Evolutionary conservation across 305 asterid genomes (phyloP), one percentile per base, ranked within the genome.

Genomic region (Plantago lanceolata): DNA sequence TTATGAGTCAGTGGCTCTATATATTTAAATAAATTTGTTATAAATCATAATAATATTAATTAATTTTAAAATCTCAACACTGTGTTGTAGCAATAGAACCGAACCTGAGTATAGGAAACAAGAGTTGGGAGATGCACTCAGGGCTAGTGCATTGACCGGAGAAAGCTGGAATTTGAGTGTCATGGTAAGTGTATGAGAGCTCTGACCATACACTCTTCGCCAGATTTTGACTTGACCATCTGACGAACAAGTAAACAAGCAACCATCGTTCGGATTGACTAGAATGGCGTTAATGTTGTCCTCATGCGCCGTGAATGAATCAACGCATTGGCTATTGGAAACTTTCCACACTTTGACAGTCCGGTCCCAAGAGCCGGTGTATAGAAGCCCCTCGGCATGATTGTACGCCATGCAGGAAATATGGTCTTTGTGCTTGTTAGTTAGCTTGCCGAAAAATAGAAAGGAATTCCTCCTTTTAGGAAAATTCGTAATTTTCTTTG

Each of bases 371-470:
- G 97, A 90, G 0, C 85, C 97, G 0, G 96, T 85, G 75, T 90
- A 90, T 12, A 90, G 24, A 8, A 90, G 75, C 69, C 97, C 97
- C 48, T 85, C 96, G 8, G 83, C 82, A 28, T 85, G 96, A 76
- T 82, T 82, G 64, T 87, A 87, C 21, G 93, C 96, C 89, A 90
- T 81, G 87, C 96, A 90, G 2, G 96, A 90, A 57, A 90, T 75
- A 54, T 62, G 62, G 61, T 80, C 89, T 59, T 65, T 79, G 43
- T 85, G 97, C 13, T 68, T 77, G 0, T 69, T 21, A 21, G 48
- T 61, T 0, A 62, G 13, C 24, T 65, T 51, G 0, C 74, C 44
- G 55, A 85, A 73, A 28, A 19, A 15, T 43, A 78, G 63, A 31
- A 81, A 37, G 0, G 81, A 55, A 20, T 65, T 33, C 1, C 40